Evolutionary conservation across 2,329 filamentous ascomycete species (phyloP), one percentile per base, ranked within the genome.

Genomic region (Bipolaris bicolor): DNA sequence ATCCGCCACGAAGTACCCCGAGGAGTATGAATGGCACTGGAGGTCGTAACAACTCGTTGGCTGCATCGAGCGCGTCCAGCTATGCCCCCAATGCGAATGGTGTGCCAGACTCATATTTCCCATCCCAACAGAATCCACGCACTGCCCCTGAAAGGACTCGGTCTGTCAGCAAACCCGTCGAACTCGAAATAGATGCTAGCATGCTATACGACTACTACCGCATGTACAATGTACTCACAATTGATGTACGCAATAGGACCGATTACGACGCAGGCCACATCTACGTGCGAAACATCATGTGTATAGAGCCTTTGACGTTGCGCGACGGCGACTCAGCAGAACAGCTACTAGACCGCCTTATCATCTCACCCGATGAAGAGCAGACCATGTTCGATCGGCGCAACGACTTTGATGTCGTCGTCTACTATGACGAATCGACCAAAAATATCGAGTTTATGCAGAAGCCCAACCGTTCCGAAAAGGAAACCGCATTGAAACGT

Each of bases 231-330:
- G 82, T 97, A 22, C 79, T 99, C 11, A 75, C 98, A 22, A 92
- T 99, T 63, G 95, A 99, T 75, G 87, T 97, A 40, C 88, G 95
- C 37, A 81, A 85, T 54, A 88, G 95, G 24, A 86, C 90, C 51
- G 86, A 90, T 7, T 99, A 91, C 71, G 92, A 98, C 65, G 84
- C 89, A 46, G 95, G 95, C 0, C 95, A 99, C 72, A 92, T 99
- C 62, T 90, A 90, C 80, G 88, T 90, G 5, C 88, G 88, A 54
- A 88, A 86, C 5, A 90, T 92, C 37, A 91, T 99, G 43, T 99
- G 95, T 75, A 86, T 99, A 58, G 95, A 99, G 69, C 92, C 93
- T 22, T 85, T 96, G 43, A 84, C 89, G 9, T 76, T 92, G 46
- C 86, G 90, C 52, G 85, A 88, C 43, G 88, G 86, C 31, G 82